These are phyloP conservation scores for Backusella tuberculispora DNA, from an alignment of 192 early-diverging fungal genomes.

Conservation along the genomic window DNA sequence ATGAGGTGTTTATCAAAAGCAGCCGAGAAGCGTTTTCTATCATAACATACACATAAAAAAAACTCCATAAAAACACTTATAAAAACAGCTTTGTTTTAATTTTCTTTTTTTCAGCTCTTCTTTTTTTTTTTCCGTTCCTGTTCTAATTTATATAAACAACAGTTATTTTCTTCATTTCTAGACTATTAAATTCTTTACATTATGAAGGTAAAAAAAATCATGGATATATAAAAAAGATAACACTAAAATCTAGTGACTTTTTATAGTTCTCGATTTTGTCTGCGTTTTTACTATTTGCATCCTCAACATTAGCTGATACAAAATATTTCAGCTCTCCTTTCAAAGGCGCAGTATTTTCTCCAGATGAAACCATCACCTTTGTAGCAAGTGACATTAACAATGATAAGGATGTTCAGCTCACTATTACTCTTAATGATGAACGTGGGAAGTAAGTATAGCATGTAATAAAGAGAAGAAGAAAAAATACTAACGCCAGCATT, in stretches of 20 bases:
- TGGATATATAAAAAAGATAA: background rate
- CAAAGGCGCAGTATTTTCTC: background rate
- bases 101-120: background rate
- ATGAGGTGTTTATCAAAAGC: background rate
- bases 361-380: background rate
- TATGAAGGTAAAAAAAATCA: background rate
- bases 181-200: background rate
- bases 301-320: constrained; percentile 4
- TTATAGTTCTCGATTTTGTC: constrained; percentile 1
- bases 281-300: background rate
- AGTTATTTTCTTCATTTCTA: background rate
- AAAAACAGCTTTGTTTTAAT: background rate
- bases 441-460: background rate
- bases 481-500: background rate
- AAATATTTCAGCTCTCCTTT: constrained; percentile 7
- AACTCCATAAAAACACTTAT: background rate
- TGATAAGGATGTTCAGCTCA: constrained; percentile 3
- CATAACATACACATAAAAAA: background rate
- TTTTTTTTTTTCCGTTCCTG: too few relatives aligned
- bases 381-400: constrained; percentile 8
- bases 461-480: background rate
- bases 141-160: constrained; percentile 2
- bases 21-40: background rate
- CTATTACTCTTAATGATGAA: constrained; percentile 5
- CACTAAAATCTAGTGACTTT: background rate